Conservation (phyloP, 2,329 filamentous ascomycete species). For the Colletotrichum truncatum region DNA sequence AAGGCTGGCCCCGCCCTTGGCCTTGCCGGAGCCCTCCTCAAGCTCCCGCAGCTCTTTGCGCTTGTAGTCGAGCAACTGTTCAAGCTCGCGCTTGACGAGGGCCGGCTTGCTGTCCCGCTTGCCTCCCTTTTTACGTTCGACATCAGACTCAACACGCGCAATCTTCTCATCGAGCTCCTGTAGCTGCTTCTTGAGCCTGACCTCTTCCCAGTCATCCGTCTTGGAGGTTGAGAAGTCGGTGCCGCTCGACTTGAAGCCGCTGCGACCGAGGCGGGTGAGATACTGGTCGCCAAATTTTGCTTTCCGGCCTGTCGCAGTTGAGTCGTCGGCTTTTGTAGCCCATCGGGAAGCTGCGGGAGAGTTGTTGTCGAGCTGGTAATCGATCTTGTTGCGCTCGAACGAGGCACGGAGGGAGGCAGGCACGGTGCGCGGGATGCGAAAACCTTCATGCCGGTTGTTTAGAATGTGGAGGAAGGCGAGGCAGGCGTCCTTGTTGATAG, state of each 20-base stretch:
- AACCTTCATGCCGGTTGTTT: conserved; percentile 94
- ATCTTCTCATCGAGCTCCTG: conserved; percentile 90
- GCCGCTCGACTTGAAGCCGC: conserved; percentile 81
- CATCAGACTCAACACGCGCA: conserved; percentile 79
- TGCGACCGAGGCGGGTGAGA: conserved; percentile 87
- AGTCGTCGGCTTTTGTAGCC: conserved; percentile 81
- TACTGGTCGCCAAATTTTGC: conserved; percentile 98
- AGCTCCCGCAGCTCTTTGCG: conserved; percentile 78
- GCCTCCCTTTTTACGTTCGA: conserved; percentile 69
- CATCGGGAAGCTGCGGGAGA: conserved; percentile 74
- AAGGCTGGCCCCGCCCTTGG: conserved; percentile 75
- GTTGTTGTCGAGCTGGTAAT: conserved; percentile 89
- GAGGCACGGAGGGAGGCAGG: conserved; percentile 89
- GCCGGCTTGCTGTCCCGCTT: conserved; percentile 84
- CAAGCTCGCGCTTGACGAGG: conserved; percentile 91
- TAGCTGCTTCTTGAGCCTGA: conserved; percentile 91
- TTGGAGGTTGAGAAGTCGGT: conserved; percentile 90
- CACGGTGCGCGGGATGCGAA: conserved; percentile 89
- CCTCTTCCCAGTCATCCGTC: conserved; percentile 97
- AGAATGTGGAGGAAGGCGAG: conserved; percentile 97
- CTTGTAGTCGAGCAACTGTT: conserved; percentile 96
- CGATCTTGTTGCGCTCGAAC: conserved; percentile 96
- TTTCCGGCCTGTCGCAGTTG: conserved; percentile 87
- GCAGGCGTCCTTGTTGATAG: conserved; percentile 93
- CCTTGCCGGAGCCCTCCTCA: conserved; percentile 76